A percentile compares a stretch with the other conserved stretches of the same genome.
phyloP scores from a whole-genome alignment of 768 basidiomycete species.

The Rhodosporidiobolus odoratus region DNA sequence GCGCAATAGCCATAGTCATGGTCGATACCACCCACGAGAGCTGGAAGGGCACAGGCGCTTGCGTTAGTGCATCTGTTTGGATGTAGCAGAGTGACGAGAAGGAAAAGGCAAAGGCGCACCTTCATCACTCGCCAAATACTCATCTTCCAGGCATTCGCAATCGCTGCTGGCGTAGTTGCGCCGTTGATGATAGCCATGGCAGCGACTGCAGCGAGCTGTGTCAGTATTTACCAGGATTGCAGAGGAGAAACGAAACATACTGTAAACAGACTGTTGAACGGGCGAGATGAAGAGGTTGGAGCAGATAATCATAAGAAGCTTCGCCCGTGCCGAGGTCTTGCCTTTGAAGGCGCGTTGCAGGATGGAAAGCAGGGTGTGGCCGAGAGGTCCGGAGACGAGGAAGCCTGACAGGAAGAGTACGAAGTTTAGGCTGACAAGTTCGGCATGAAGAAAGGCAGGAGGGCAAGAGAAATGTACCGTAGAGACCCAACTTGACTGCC shows the following conservation, averaged over 20 bases:
- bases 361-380: constrained; percentile 65
- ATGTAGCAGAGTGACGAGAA: not conserved
- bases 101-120: not conserved
- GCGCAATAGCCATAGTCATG: constrained; percentile 66
- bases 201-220: constrained; percentile 61
- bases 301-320: constrained; percentile 66
- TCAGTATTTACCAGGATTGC: constrained; percentile 3
- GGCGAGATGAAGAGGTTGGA: constrained; percentile 73
- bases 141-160: constrained; percentile 58
- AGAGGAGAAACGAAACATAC: constrained; percentile 46
- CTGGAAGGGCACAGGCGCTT: constrained; percentile 48
- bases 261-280: constrained; percentile 56
- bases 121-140: constrained; percentile 26
- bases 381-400: constrained; percentile 73
- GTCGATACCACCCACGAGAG: constrained; percentile 77
- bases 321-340: constrained; percentile 59
- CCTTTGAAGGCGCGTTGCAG: constrained; percentile 74
- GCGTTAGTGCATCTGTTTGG: not conserved
- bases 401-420: constrained; percentile 59
- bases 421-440: not conserved
- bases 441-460: not conserved
- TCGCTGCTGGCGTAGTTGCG: constrained; percentile 60
- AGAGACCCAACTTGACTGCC: constrained; percentile 69
- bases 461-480: constrained; percentile 5
- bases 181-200: constrained; percentile 82